Conservation (phyloP, 139 green algal species). For the Chlorella sp. region DNA sequence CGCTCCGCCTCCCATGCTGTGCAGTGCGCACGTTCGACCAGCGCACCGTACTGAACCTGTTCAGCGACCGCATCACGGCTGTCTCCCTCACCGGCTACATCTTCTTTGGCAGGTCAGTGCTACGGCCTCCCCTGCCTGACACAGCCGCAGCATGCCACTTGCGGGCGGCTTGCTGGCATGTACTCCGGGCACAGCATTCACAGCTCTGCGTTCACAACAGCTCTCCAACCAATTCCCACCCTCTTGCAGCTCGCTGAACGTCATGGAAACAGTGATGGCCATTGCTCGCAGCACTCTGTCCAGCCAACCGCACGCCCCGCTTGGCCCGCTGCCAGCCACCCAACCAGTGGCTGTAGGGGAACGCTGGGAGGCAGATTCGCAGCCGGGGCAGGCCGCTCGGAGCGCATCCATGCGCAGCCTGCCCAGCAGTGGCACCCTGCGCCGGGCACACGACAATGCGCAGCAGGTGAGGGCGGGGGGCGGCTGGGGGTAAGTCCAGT, state of each 20-base stretch:
- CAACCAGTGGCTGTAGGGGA: background rate
- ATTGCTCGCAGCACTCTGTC: slow-evolving; percentile 19
- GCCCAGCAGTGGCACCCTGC: background rate
- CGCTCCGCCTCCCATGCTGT: too few relatives aligned
- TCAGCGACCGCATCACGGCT: slow-evolving; percentile 55
- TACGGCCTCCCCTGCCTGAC: too few relatives aligned
- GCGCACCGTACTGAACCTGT: slow-evolving; percentile 54
- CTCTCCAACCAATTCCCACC: too few relatives aligned
- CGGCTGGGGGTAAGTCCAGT: too few relatives aligned
- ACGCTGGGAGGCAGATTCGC: background rate
- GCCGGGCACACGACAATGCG: background rate
- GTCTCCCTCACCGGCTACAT: slow-evolving; percentile 76
- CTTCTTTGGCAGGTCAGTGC: slow-evolving; percentile 82
- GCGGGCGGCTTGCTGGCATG: background rate
- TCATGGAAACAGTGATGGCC: slow-evolving; percentile 60
- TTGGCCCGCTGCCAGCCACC: background rate
- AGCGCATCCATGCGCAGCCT: background rate
- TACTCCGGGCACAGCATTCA: background rate
- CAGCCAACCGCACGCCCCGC: slow-evolving; percentile 15
- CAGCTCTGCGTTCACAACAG: too few relatives aligned
- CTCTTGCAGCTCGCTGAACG: slow-evolving; percentile 51
- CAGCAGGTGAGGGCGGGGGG: too few relatives aligned
- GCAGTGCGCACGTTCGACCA: slow-evolving; percentile 55
- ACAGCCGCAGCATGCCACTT: too few relatives aligned
- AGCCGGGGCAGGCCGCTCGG: background rate